Conservation (phyloP, 176 grass and related monocot species). For the Eleusine coracana region DNA sequence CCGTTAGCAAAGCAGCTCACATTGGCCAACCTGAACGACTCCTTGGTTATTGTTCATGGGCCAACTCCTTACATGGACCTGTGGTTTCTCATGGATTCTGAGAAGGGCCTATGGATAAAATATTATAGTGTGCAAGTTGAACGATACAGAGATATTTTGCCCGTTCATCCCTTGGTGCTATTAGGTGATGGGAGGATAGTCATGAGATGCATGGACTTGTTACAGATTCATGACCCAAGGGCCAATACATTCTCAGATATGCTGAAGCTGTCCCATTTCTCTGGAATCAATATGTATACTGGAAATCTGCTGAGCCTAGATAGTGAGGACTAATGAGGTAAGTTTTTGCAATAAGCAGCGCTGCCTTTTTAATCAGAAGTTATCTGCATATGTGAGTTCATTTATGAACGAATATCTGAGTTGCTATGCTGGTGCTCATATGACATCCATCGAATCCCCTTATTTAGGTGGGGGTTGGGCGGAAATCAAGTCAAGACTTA, state of each 20-base stretch:
- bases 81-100: neutral
- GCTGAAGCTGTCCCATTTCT: neutral
- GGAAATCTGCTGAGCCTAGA: neutral
- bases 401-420: neutral
- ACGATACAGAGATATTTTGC: neutral
- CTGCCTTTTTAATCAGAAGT: neutral
- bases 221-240: slow-evolving; percentile 10
- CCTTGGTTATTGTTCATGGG: neutral
- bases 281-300: neutral
- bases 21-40: neutral
- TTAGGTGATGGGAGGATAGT: slow-evolving; percentile 2
- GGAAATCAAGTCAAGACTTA: neutral
- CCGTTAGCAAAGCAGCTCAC: neutral
- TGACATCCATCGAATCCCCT: neutral
- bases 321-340: neutral
- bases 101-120: neutral
- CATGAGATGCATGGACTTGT: neutral
- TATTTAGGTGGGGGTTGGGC: neutral
- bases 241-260: neutral
- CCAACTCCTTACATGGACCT: neutral
- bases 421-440: neutral
- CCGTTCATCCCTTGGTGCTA: neutral
- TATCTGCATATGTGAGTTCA: neutral
- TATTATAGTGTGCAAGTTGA: neutral
- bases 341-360: neutral